Conservation (phyloP, 2,329 filamentous ascomycete species). For the Fusarium praegraminearum region DNA sequence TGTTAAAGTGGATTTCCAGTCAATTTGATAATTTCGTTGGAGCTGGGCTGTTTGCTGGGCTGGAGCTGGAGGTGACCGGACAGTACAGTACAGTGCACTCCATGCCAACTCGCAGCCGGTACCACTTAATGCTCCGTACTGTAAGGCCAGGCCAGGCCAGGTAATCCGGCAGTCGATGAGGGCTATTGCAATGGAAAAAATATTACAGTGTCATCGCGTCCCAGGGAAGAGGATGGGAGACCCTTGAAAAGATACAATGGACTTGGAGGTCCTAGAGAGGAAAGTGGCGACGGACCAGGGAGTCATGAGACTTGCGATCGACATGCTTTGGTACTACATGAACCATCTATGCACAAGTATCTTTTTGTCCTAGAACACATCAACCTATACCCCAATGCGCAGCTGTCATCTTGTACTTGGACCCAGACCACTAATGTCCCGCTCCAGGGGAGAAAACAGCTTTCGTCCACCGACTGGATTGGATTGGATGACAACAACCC, state of each 20-base stretch:
- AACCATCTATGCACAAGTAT: conserved; percentile 17
- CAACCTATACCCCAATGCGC: conserved; percentile 11
- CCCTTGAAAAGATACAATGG: conserved; percentile 34
- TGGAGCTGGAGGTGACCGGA: conserved; percentile 8
- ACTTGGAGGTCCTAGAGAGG: conserved; percentile 22
- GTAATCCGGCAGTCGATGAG: conserved; percentile 25
- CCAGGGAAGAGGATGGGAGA: conserved; percentile 23
- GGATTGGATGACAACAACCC: conserved; percentile 24
- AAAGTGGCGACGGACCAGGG: conserved; percentile 46
- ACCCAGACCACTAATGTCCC: conserved; percentile 22
- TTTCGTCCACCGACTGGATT: conserved; percentile 17
- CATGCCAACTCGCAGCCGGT: conserved; percentile 16
- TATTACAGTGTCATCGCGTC: conserved; percentile 15
- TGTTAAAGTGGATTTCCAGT: conserved; percentile 43
- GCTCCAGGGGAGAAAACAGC: conserved; percentile 14
- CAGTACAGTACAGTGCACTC: conserved; percentile 27
- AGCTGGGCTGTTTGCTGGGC: conserved; percentile 7
- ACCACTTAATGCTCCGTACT: conserved; percentile 30
- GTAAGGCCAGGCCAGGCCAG: conserved; percentile 2
- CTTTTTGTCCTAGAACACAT: not conserved
- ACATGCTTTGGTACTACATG: conserved; percentile 22
- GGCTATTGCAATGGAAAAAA: not conserved
- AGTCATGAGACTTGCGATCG: conserved; percentile 43
- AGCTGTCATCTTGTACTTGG: conserved; percentile 13
- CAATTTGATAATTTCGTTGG: conserved; percentile 42